phyloP scores from a whole-genome alignment of 2,329 filamentous ascomycete genomes.

The Pseudomassariella vexata region DNA sequence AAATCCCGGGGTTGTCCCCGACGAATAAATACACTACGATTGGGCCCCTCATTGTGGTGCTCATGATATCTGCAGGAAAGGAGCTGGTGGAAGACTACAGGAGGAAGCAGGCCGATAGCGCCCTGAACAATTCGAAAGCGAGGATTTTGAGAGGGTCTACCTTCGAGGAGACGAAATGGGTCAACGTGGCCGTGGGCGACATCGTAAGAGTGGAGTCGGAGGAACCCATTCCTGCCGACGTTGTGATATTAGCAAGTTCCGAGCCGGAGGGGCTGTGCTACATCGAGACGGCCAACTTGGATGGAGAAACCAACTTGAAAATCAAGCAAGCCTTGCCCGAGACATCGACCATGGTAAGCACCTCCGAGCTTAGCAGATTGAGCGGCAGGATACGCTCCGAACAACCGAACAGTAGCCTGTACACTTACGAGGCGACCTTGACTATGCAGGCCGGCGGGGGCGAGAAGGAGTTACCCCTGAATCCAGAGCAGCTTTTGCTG shows the following conservation, averaged over 20 bases:
- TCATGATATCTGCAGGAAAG: conserved; percentile 92
- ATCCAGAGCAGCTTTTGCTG: conserved; percentile 87
- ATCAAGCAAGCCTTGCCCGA: conserved; percentile 97
- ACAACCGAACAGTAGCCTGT: conserved; percentile 96
- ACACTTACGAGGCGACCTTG: conserved; percentile 94
- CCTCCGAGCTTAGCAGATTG: conserved; percentile 77
- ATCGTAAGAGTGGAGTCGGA: conserved; percentile 91
- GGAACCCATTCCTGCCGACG: conserved; percentile 87
- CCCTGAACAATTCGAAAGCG: conserved; percentile 82
- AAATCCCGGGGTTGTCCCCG: conserved; percentile 90
- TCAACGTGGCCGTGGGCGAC: conserved; percentile 88
- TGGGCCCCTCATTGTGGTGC: conserved; percentile 81
- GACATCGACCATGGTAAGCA: conserved; percentile 80
- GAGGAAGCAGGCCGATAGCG: conserved; percentile 77
- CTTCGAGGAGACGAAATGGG: conserved; percentile 87
- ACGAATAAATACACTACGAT: conserved; percentile 97
- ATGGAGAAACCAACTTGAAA: conserved; percentile 97
- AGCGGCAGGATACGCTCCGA: conserved; percentile 87
- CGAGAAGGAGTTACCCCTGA: conserved; percentile 85
- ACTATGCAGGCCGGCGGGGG: conserved; percentile 86
- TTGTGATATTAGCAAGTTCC: conserved; percentile 88
- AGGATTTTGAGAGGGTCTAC: conserved; percentile 74
- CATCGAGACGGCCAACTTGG: conserved; percentile 95
- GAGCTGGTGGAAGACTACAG: conserved; percentile 92
- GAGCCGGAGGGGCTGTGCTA: conserved; percentile 98